Evolutionary conservation across 148 eudicot genomes (phyloP).

Genomic region (Tetragonia tetragonoides): DNA sequence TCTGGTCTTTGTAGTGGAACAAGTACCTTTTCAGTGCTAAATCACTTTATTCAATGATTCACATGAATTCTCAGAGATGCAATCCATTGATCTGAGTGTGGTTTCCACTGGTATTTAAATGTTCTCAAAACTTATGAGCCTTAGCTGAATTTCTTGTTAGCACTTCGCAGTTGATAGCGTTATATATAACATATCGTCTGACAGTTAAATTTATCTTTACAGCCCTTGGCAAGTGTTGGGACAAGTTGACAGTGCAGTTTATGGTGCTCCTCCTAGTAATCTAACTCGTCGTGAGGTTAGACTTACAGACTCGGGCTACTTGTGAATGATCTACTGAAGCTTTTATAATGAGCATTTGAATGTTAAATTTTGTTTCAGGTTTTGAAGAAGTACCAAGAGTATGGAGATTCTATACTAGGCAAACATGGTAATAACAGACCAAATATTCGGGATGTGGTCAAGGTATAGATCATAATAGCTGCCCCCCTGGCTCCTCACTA

Average conservation of each 20-base stretch:
- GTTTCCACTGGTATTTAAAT: too few relatives aligned
- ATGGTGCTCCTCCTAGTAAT: slow-evolving; percentile 66
- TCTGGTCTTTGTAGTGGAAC: neutral
- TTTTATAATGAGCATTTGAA: slow-evolving; percentile 8
- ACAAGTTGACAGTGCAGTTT: slow-evolving; percentile 68
- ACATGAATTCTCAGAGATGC: neutral
- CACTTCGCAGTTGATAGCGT: neutral
- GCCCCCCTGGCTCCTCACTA: neutral
- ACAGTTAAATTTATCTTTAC: slow-evolving; percentile 27
- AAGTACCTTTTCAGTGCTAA: neutral
- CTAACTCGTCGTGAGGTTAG: slow-evolving; percentile 84
- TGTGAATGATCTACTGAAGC: neutral
- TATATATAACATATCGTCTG: slow-evolving; percentile 14
- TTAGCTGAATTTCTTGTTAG: neutral
- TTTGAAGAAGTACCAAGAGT: slow-evolving; percentile 72
- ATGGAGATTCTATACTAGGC: slow-evolving; percentile 77
- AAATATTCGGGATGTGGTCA: slow-evolving; percentile 67
- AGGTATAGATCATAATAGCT: slow-evolving; percentile 38
- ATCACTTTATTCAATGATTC: neutral
- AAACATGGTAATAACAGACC: slow-evolving; percentile 69
- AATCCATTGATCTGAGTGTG: neutral
- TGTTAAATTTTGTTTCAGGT: slow-evolving; percentile 42
- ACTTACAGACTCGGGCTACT: neutral
- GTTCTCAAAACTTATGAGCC: neutral
- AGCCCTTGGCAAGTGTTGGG: slow-evolving; percentile 83